Conservation (phyloP, 2,329 filamentous ascomycete genomes). For the Aspergillus ibericus region DNA sequence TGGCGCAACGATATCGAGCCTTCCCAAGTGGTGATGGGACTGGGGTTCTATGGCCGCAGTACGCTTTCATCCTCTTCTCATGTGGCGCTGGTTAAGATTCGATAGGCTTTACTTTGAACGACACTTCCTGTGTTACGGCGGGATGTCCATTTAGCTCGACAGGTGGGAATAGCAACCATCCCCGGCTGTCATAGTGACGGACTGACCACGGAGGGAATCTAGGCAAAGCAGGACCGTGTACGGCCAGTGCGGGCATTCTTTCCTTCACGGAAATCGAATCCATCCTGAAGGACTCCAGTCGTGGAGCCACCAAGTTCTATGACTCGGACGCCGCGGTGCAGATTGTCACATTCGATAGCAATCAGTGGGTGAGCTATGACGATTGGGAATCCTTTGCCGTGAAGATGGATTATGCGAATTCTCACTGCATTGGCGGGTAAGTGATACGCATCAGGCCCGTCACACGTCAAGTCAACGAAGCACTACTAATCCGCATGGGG, state of each 20-base stretch:
- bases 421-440: constrained; percentile 33
- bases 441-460: background rate
- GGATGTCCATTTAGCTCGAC: background rate
- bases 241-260: background rate
- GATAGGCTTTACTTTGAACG: background rate
- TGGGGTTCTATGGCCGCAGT: constrained; percentile 48
- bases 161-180: too few species aligned
- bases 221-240: too few species aligned
- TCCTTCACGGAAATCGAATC: background rate
- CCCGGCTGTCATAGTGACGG: too few species aligned
- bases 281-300: background rate
- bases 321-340: constrained; percentile 15
- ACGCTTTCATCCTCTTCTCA: background rate
- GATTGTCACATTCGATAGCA: constrained; percentile 5
- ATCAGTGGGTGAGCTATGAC: constrained; percentile 28
- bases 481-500: background rate
- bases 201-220: too few species aligned
- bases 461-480: background rate
- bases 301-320: background rate
- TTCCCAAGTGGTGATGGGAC: constrained; percentile 44
- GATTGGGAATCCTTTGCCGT: constrained; percentile 36
- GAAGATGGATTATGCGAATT: constrained; percentile 36
- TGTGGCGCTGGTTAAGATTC: background rate
- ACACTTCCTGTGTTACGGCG: background rate
- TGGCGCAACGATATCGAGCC: constrained; percentile 47